phyloP scores from a whole-genome alignment of 2,329 filamentous ascomycete species.

The Sporothrix pseudoabietina region DNA sequence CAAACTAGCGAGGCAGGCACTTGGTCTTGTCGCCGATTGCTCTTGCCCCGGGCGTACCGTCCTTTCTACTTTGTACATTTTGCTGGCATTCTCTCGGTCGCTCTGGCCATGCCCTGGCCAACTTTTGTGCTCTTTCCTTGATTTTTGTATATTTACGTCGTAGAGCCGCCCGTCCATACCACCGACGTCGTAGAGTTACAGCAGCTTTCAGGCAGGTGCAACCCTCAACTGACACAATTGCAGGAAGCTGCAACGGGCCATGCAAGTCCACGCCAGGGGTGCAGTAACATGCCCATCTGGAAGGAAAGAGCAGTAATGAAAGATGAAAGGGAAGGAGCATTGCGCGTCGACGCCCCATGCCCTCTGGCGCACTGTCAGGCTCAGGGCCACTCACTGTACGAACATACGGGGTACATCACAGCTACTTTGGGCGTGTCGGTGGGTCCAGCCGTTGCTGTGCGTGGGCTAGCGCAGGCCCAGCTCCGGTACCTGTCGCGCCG shows the following conservation, averaged over 20 bases:
- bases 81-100: slow-evolving; percentile 5
- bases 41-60: background rate
- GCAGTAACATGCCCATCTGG: background rate
- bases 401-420: slow-evolving; percentile 10
- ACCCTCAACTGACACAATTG: slow-evolving; percentile 8
- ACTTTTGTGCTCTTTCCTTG: slow-evolving; percentile 20
- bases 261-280: slow-evolving; percentile 20
- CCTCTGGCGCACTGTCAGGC: background rate
- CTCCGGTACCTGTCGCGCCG: slow-evolving; percentile 22
- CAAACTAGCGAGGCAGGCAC: background rate
- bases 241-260: slow-evolving; percentile 10
- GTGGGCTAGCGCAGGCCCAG: slow-evolving; percentile 20
- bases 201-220: slow-evolving; percentile 12
- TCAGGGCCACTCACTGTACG: background rate
- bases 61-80: background rate
- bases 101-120: slow-evolving; percentile 1
- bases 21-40: background rate
- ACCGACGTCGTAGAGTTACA: background rate
- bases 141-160: background rate
- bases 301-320: background rate
- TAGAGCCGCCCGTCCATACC: background rate
- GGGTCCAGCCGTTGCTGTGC: slow-evolving; percentile 30
- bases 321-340: slow-evolving; percentile 3
- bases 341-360: slow-evolving; percentile 16
- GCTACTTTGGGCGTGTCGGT: background rate